Base-by-base conservation (phyloP, 805 yeast genomes). In the Wickerhamomyces xylosicus region DNA sequence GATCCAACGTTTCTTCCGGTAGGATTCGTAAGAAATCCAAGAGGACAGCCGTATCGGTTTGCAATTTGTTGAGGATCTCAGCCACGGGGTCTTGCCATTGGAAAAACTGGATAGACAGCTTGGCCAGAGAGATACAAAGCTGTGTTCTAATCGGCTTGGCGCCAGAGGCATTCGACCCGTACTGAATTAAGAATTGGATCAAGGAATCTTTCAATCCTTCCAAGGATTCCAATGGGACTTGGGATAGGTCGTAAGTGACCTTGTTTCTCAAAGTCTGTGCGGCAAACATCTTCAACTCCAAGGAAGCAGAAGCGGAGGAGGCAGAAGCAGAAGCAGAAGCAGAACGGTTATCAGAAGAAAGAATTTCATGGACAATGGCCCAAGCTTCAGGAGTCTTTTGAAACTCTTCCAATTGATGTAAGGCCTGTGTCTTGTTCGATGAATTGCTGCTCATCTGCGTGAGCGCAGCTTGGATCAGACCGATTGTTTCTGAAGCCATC, bases 231-330 rank as follows among this genome's bases (percentile, higher is more conserved):
- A 60, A 65, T 0, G 86, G 84, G 5, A 92, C 61, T 59, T 92
- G 97, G 38, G 71, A 65, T 47, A 90, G 65, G 59, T 92, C 97
- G 57, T 85, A 89, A 11, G 84, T 82, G 37, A 86, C 72, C 50
- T 73, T 89, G 34, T 89, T 79, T 45, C 96, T 68, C 44, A 92
- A 62, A 1, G 98, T 92, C 57, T 94, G 98, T 0, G 97, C 82
- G 14, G 90, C 81, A 63, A 94, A 92, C 51, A 92, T 66, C 50
- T 77, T 78, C 37, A 82, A 62, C 53, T 81, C 85, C 34, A 76
- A 46, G 4, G 74, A 36, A 21, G 31, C 6, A 13, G 31, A 8
- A 13, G 31, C 6, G 5, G 31, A 28, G 6, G 60, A 22, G 47
- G n/a, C n/a, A n/a, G n/a, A n/a, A n/a, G n/a, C n/a, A n/a, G n/a